phyloP scores from a whole-genome alignment of 306 rosid species.

The Castanea sativa region DNA sequence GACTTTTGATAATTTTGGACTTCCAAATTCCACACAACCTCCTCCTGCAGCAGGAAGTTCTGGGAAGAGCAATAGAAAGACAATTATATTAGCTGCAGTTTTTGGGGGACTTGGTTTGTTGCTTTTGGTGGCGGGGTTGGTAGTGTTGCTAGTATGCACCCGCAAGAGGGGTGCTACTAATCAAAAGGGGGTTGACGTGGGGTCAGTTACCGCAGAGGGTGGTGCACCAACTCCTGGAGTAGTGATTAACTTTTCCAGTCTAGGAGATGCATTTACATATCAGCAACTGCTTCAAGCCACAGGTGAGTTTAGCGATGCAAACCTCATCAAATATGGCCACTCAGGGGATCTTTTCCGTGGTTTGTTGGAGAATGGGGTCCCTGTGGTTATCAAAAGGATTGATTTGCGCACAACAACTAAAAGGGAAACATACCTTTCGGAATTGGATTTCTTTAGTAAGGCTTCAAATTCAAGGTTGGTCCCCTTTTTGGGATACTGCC shows the following conservation, averaged over 20 bases:
- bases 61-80: conserved; percentile 55
- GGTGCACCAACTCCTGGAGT: conserved; percentile 49
- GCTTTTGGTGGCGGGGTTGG: conserved; percentile 37
- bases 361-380: conserved; percentile 68
- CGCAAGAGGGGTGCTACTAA: conserved; percentile 39
- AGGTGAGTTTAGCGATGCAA: conserved; percentile 54
- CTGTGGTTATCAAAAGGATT: conserved; percentile 65
- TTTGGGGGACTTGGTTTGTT: conserved; percentile 66
- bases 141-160: conserved; percentile 34
- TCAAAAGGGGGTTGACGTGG: conserved; percentile 55
- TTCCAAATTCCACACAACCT: conserved; percentile 39
- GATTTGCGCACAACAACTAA: conserved; percentile 41
- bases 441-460: conserved; percentile 76
- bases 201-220: conserved; percentile 50
- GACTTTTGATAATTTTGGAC: conserved; percentile 62
- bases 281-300: conserved; percentile 82
- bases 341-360: conserved; percentile 83
- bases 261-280: conserved; percentile 70
- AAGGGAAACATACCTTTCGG: conserved; percentile 58
- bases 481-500: conserved; percentile 79
- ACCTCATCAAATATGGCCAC: conserved; percentile 76
- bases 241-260: conserved; percentile 45
- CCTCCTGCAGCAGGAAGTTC: conserved; percentile 26
- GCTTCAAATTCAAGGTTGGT: conserved; percentile 73
- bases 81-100: conserved; percentile 65